Evolutionary conservation across 1,284 basidiomycete species (phyloP).

Genomic region (Puccinia horiana): DNA sequence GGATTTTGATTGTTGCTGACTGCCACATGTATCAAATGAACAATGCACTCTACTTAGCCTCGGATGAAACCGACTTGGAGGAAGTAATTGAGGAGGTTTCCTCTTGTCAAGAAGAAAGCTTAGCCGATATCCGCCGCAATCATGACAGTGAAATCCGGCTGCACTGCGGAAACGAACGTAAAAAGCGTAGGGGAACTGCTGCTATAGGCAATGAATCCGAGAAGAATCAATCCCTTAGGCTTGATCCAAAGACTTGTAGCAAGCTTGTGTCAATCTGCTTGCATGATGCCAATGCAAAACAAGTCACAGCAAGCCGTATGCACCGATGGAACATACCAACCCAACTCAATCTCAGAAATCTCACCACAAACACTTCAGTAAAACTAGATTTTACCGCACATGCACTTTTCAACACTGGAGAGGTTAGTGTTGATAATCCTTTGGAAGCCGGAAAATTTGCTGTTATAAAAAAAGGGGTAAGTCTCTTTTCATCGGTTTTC

Average conservation of each 20-base stretch:
- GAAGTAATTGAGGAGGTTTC: no score
- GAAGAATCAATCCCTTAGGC: neutral
- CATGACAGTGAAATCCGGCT: neutral
- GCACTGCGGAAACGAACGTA: neutral
- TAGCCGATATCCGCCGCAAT: neutral
- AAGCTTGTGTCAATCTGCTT: neutral
- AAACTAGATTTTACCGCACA: neutral
- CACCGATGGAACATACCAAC: neutral
- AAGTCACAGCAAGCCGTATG: neutral
- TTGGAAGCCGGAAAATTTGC: neutral
- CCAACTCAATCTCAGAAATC: neutral
- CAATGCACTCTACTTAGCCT: no score
- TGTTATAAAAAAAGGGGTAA: slow-evolving; percentile 1
- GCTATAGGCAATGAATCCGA: neutral
- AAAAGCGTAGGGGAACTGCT: neutral
- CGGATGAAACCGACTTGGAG: no score
- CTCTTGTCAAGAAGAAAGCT: neutral
- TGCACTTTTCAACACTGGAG: neutral
- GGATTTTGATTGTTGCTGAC: neutral
- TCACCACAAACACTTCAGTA: neutral
- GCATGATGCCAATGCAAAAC: neutral
- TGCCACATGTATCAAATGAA: no score
- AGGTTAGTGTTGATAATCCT: neutral
- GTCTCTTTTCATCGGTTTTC: neutral
- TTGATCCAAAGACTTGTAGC: neutral